Conservation (phyloP, 225 moss, liverwort and hornwort species). For the Sphagnum contortum region DNA sequence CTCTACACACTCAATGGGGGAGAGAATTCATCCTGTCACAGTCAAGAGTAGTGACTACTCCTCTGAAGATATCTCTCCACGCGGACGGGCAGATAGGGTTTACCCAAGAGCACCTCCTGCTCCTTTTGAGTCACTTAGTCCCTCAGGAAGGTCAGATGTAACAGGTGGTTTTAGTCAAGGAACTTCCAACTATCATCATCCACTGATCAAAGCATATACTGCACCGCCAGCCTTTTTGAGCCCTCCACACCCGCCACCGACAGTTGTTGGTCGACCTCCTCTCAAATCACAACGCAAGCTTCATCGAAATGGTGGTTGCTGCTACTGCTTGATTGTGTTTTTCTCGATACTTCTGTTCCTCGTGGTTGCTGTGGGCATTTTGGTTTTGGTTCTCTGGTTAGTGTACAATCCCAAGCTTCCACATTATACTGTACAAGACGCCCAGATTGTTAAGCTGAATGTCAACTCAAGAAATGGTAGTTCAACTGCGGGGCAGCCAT, state of each 20-base stretch:
- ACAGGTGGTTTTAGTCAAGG: slow-evolving; percentile 33
- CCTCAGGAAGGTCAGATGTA: slow-evolving; percentile 38
- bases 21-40: no score
- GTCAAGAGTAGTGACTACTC: no score
- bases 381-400: slow-evolving; percentile 35
- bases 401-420: slow-evolving; percentile 35
- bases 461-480: slow-evolving; percentile 23
- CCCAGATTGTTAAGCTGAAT: slow-evolving; percentile 31
- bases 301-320: slow-evolving; percentile 14
- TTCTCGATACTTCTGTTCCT: slow-evolving; percentile 26
- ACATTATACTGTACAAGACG: slow-evolving; percentile 37
- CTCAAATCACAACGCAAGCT: slow-evolving; percentile 2
- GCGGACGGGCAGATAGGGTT: slow-evolving; percentile 26
- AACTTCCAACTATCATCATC: slow-evolving; percentile 10
- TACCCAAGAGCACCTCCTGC: slow-evolving; percentile 25
- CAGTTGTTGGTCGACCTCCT: slow-evolving; percentile 41
- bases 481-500: slow-evolving; percentile 6
- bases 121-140: slow-evolving; percentile 34
- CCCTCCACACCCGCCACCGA: slow-evolving; percentile 36
- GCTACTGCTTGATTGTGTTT: slow-evolving; percentile 13
- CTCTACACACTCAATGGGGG: no score
- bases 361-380: slow-evolving; percentile 26
- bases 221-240: slow-evolving; percentile 27
- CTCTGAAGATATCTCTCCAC: no score
- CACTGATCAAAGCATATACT: slow-evolving; percentile 38